Conservation (phyloP, 768 basidiomycete species). For the Cytidiella melzeri region DNA sequence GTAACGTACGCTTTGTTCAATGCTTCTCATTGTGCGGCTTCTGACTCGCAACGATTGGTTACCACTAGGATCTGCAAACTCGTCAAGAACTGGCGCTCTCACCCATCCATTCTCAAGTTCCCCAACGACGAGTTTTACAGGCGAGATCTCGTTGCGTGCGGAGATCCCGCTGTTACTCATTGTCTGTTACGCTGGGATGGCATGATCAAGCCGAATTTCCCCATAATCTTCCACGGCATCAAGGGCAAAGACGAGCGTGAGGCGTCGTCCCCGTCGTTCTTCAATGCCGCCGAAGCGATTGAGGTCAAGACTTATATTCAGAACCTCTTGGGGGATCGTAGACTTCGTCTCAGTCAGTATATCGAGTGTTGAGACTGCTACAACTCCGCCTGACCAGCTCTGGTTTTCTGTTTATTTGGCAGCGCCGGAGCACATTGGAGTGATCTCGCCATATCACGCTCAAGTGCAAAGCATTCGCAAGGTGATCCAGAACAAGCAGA, state of each 20-base stretch:
- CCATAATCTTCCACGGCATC: slow-evolving; percentile 30
- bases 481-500: slow-evolving; percentile 17
- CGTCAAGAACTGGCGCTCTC: slow-evolving; percentile 53
- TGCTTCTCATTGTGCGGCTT: slow-evolving; percentile 9
- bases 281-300: slow-evolving; percentile 33
- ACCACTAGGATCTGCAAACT: slow-evolving; percentile 49
- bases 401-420: slow-evolving; percentile 12
- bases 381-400: too few relatives aligned
- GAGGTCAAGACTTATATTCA: slow-evolving; percentile 29
- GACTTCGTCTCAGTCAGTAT: slow-evolving; percentile 26
- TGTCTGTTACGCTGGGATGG: slow-evolving; percentile 21
- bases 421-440: slow-evolving; percentile 27
- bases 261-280: slow-evolving; percentile 33
- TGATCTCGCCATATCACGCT: slow-evolving; percentile 36
- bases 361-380: too few relatives aligned
- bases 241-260: slow-evolving; percentile 30
- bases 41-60: slow-evolving; percentile 7
- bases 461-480: slow-evolving; percentile 29
- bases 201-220: slow-evolving; percentile 24
- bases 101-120: slow-evolving; percentile 47
- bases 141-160: slow-evolving; percentile 27
- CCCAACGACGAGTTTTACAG: slow-evolving; percentile 44
- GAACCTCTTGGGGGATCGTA: slow-evolving; percentile 20
- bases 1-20: slow-evolving; percentile 24
- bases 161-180: slow-evolving; percentile 21